phyloP scores from a whole-genome alignment of 2,329 filamentous ascomycete genomes.

The Sclerotinia nivalis region DNA sequence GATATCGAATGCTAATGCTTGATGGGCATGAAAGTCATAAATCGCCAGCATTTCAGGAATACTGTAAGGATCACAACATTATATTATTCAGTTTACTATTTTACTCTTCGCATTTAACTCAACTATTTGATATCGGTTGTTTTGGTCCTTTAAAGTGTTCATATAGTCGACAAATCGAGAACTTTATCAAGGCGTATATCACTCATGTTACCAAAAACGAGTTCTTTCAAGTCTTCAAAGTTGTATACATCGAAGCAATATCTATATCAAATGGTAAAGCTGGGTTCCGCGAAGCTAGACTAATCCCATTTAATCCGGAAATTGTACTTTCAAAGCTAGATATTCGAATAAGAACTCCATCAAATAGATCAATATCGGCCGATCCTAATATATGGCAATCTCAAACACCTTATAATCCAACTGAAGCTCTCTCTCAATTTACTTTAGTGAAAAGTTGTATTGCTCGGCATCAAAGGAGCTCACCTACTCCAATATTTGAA shows the following conservation, averaged over 20 bases:
- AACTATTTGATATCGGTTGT: background rate
- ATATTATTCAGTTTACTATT: slow-evolving; percentile 22
- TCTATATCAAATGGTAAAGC: background rate
- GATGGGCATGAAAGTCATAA: slow-evolving; percentile 22
- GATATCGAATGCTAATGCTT: slow-evolving; percentile 26
- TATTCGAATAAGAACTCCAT: background rate
- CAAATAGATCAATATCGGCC: background rate
- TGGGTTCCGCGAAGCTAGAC: background rate
- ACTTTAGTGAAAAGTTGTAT: background rate
- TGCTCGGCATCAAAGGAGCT: background rate
- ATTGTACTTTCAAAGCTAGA: background rate
- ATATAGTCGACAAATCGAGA: slow-evolving; percentile 3
- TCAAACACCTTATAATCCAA: background rate
- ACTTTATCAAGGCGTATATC: background rate
- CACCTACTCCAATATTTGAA: background rate
- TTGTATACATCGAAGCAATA: background rate
- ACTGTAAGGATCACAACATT: slow-evolving; percentile 40
- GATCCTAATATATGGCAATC: background rate
- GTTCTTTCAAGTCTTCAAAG: background rate
- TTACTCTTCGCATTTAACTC: background rate
- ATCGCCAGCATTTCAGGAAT: slow-evolving; percentile 1
- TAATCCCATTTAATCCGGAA: background rate
- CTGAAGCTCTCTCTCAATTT: background rate
- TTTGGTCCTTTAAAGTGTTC: background rate
- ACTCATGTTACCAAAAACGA: background rate